Evolutionary conservation across 371 early-diverging fungal genomes (phyloP), one percentile per base, ranked within the genome.

Genomic region (Rhizopus stolonifer): DNA sequence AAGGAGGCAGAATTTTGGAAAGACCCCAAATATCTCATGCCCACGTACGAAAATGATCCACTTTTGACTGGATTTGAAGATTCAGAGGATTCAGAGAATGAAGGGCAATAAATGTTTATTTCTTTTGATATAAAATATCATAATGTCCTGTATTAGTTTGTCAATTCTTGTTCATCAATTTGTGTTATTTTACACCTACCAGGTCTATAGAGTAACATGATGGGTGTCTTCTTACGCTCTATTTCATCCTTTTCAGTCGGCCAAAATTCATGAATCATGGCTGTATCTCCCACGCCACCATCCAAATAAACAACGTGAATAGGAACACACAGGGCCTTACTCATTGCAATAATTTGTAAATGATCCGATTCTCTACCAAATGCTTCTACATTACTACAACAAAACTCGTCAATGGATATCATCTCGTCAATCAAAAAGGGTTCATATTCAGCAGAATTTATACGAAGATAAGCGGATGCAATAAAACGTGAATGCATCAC

Each of bases 1-100:
- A 57, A 61, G 31, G 82, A 82, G 36, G 76, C 81, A 7, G 58
- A 73, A 4, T 77, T 88, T 38, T 93, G 93, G 93, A 83, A 79
- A 46, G 90, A 93, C 61, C 81, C 87, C 58, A 77, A 74, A 38
- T 82, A 80, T 55, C 65, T 94, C 44, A 72, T 90, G 45, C 97
- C 97, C 0, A 86, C 83, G 7, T 80, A 90, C 51, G 94, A 93
- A 36, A 87, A 86, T 56, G 97, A 96, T 60, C 93, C 93, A 17
- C 64, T 96, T 33, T 64, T 96, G 57, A 89, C 86, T 60, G 84
- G 80, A 34, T 84, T 91, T 60, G 88, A 85, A 46, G 78, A 76
- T 14, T 77, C 72, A 9, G 79, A 67, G 10, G 81, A 79, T 6
- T 77, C 79, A 2, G 80, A 75, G 14, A 56, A 63, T 13, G 70